These are phyloP conservation scores for Camellia sinensis DNA, from an alignment of 148 eudicot genomes.

Conservation along the genomic window DNA sequence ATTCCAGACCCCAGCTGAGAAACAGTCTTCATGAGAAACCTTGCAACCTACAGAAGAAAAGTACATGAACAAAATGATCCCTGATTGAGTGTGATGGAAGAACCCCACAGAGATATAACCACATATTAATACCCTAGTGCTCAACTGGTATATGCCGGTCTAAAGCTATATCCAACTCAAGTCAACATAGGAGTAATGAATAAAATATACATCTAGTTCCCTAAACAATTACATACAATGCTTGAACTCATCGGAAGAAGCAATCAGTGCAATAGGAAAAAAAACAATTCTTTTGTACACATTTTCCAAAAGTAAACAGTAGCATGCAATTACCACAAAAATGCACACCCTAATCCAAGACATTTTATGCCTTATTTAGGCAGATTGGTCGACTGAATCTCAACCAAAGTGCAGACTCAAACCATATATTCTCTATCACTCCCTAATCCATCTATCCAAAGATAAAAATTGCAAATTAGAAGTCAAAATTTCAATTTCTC, in stretches of 20 bases:
- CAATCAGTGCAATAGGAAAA: neutral
- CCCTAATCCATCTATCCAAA: neutral
- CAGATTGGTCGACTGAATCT: neutral
- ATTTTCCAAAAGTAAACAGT: neutral
- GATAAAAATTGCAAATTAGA: neutral
- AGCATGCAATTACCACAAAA: neutral
- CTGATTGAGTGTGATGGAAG: neutral
- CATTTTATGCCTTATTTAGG: neutral
- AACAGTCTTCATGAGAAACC: conserved; percentile 88
- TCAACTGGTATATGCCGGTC: too few relatives aligned
- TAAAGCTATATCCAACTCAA: neutral
- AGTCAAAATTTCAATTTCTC: neutral
- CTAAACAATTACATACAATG: neutral
- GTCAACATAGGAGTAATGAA: neutral
- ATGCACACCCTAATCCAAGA: neutral
- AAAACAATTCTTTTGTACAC: neutral
- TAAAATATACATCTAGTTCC: neutral
- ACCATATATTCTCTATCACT: too few relatives aligned
- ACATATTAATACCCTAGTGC: neutral
- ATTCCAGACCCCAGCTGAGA: conserved; percentile 71
- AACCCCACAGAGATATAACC: neutral
- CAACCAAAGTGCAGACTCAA: conserved; percentile 6
- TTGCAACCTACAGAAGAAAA: conserved; percentile 62
- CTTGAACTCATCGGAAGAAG: neutral
- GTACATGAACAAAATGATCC: neutral